These are phyloP conservation scores for Angomonas ambiguus DNA, from an alignment of 208 protist genomes.

Conservation along the genomic window DNA sequence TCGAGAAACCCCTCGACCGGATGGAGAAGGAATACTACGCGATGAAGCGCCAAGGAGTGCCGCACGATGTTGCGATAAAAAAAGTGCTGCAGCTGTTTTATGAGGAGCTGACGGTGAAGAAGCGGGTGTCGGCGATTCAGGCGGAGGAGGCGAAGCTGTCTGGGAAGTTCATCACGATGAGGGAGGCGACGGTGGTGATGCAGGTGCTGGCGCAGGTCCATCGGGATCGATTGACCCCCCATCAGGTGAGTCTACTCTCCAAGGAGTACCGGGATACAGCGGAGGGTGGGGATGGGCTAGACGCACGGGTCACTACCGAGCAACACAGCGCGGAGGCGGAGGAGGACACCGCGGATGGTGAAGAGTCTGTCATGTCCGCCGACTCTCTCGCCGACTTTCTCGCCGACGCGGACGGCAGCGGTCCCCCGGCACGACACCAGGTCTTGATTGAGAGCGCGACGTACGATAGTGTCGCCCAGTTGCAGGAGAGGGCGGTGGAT, in stretches of 20 bases:
- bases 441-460: slow-evolving; percentile 34
- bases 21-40: slow-evolving; percentile 90
- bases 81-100: slow-evolving; percentile 76
- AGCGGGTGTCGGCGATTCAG: slow-evolving; percentile 81
- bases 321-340: not conserved
- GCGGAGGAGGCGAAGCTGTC: slow-evolving; percentile 88
- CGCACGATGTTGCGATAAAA: slow-evolving; percentile 71
- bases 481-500: slow-evolving; percentile 57
- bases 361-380: slow-evolving; percentile 32
- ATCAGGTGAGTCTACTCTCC: slow-evolving; percentile 69
- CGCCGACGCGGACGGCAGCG: slow-evolving; percentile 19
- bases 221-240: slow-evolving; percentile 80
- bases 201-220: slow-evolving; percentile 78
- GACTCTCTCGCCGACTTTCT: slow-evolving; percentile 67
- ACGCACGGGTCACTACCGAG: slow-evolving; percentile 19
- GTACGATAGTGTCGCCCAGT: slow-evolving; percentile 50
- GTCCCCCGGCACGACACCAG: slow-evolving; percentile 23
- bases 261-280: slow-evolving; percentile 45
- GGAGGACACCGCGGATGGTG: slow-evolving; percentile 10
- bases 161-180: slow-evolving; percentile 87
- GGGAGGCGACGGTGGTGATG: slow-evolving; percentile 85
- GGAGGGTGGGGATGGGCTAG: slow-evolving; percentile 26
- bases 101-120: slow-evolving; percentile 73
- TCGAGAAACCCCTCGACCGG: slow-evolving; percentile 87
- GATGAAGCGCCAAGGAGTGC: slow-evolving; percentile 60